phyloP scores from a whole-genome alignment of 2,329 filamentous ascomycete species.

The Fusarium sororula region DNA sequence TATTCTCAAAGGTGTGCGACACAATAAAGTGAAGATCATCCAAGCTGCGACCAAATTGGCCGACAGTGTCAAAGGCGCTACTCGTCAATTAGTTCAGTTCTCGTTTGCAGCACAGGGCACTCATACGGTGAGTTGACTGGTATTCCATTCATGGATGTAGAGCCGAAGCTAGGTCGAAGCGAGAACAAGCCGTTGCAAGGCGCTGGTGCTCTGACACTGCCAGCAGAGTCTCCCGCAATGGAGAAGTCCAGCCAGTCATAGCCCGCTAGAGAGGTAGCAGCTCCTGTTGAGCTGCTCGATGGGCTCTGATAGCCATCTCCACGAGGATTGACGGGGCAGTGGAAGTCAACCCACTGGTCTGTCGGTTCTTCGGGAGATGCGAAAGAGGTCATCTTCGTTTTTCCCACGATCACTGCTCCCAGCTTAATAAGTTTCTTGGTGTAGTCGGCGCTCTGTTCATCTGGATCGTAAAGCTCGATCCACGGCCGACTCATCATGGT shows the following conservation, averaged over 20 bases:
- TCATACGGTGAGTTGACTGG: not conserved
- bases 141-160: not conserved
- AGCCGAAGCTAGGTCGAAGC: not conserved
- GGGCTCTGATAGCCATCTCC: not conserved
- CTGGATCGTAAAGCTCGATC: not conserved
- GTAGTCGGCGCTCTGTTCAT: not conserved
- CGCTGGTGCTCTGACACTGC: not conserved
- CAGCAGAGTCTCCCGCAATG: not conserved
- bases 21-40: not conserved
- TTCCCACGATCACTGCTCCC: not conserved
- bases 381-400: accelerated
- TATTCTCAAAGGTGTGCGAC: not conserved
- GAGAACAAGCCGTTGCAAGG: not conserved
- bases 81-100: accelerated
- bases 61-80: not conserved
- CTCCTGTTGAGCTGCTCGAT: accelerated
- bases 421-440: accelerated
- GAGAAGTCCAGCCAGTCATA: not conserved
- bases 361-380: not conserved
- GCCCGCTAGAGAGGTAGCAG: accelerated
- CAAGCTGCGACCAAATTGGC: not conserved
- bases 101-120: accelerated
- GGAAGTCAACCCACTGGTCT: not conserved
- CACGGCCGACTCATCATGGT: not conserved
- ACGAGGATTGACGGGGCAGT: not conserved